Evolutionary conservation across 352 stramenopile genomes (phyloP).

Genomic region (Phytophthora europaea): DNA sequence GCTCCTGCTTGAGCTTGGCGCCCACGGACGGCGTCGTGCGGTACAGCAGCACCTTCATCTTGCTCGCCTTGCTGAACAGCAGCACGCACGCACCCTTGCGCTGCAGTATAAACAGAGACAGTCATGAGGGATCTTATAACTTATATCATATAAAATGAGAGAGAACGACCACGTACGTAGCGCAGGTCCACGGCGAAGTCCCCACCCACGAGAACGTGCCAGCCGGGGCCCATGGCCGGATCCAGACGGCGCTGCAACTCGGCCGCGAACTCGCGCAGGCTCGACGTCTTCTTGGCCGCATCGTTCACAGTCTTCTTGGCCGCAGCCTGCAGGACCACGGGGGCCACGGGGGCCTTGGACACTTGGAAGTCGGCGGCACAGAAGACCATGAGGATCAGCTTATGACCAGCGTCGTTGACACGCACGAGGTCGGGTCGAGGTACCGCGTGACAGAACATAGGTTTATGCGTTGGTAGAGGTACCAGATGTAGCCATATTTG

Average conservation of each 20-base stretch:
- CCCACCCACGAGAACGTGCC: slow-evolving; percentile 73
- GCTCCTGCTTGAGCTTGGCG: slow-evolving; percentile 43
- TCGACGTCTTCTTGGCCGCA: slow-evolving; percentile 67
- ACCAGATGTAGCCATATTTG: not conserved
- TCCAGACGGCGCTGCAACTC: slow-evolving; percentile 56
- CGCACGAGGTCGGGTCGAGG: not conserved
- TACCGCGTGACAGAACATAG: not conserved
- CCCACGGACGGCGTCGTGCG: slow-evolving; percentile 61
- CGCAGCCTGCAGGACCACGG: slow-evolving; percentile 45
- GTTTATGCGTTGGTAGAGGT: not conserved
- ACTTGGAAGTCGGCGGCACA: slow-evolving; percentile 67
- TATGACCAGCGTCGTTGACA: not conserved
- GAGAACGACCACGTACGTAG: slow-evolving; percentile 56
- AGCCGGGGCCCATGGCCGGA: slow-evolving; percentile 57
- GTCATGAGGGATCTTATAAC: not conserved
- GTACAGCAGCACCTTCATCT: slow-evolving; percentile 82
- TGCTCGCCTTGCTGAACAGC: slow-evolving; percentile 64
- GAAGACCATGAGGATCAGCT: slow-evolving; percentile 53
- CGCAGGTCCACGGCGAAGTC: slow-evolving; percentile 84
- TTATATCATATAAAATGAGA: slow-evolving; percentile 10
- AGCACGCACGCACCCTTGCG: slow-evolving; percentile 76
- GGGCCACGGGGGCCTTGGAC: slow-evolving; percentile 63
- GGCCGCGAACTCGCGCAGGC: slow-evolving; percentile 63
- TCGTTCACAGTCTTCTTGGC: slow-evolving; percentile 65
- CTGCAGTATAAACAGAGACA: slow-evolving; percentile 35